A percentile compares a stretch with the other conserved stretches of the same genome.
Conservation (phyloP, 768 basidiomycete genomes). For the Grammothele lineata region DNA sequence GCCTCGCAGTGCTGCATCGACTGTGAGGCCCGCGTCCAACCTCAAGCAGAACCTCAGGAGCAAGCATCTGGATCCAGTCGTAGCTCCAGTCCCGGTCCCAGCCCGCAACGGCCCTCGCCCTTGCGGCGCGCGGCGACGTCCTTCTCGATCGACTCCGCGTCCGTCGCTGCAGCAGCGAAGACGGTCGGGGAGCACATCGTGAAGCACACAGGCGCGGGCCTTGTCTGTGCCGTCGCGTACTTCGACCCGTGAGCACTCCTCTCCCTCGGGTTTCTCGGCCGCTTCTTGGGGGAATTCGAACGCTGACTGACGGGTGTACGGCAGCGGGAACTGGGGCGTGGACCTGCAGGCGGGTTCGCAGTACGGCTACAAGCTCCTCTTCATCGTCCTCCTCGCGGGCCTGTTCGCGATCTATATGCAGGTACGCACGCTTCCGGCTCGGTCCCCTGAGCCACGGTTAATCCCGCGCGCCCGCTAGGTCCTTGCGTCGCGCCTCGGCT, state of each 20-base stretch:
- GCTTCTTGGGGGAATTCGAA: too few relatives aligned
- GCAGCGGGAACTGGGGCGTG: slow-evolving; percentile 83
- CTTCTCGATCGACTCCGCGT: neutral
- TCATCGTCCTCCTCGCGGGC: slow-evolving; percentile 78
- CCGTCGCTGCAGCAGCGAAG: neutral
- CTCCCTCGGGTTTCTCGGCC: too few relatives aligned
- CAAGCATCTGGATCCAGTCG: too few relatives aligned
- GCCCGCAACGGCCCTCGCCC: too few relatives aligned
- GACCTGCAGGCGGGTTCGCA: slow-evolving; percentile 85
- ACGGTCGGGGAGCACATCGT: slow-evolving; percentile 8
- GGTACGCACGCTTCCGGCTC: slow-evolving; percentile 30
- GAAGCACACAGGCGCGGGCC: slow-evolving; percentile 60
- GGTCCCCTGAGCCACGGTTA: too few relatives aligned
- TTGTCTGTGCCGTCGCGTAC: slow-evolving; percentile 84
- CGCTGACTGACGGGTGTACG: too few relatives aligned
- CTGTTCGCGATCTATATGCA: slow-evolving; percentile 83
- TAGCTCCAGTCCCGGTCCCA: too few relatives aligned
- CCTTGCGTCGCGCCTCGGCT: slow-evolving; percentile 74
- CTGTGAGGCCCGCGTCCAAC: too few relatives aligned
- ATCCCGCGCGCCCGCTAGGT: too few relatives aligned
- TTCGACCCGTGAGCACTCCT: slow-evolving; percentile 78
- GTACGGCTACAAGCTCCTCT: slow-evolving; percentile 81
- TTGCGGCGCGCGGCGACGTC: too few relatives aligned
- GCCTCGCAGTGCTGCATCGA: too few relatives aligned
- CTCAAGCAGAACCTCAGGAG: too few relatives aligned